These are phyloP conservation scores for Sporisorium sorghi DNA, from an alignment of 1,284 basidiomycete species.

Conservation along the genomic window DNA sequence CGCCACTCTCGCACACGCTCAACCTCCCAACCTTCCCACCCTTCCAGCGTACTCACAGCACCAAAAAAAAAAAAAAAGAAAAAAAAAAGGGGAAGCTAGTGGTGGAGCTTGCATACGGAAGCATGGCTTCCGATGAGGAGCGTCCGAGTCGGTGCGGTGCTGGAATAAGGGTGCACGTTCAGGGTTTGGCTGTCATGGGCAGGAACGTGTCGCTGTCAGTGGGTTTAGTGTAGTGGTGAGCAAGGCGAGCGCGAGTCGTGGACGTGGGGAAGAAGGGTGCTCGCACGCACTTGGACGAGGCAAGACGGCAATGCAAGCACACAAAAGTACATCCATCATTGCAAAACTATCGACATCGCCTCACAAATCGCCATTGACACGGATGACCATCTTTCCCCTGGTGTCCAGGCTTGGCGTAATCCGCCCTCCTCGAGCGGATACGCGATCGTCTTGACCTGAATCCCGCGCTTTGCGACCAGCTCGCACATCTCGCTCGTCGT, in stretches of 20 bases:
- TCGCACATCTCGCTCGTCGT: conserved; percentile 53
- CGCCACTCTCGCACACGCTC: background rate
- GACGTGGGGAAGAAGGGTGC: background rate
- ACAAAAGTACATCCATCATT: no score
- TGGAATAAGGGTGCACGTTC: background rate
- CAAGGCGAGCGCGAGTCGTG: no score
- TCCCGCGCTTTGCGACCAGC: conserved; percentile 42
- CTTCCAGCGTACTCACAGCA: no score
- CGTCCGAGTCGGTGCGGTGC: background rate
- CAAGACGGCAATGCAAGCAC: no score
- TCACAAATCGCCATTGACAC: conserved; percentile 20
- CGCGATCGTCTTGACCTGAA: conserved; percentile 43
- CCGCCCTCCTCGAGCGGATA: conserved; percentile 45
- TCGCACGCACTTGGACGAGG: no score
- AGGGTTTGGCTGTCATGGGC: background rate
- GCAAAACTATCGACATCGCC: background rate
- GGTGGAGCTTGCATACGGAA: conserved; percentile 1
- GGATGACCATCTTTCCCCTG: conserved; percentile 44
- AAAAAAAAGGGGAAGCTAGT: background rate
- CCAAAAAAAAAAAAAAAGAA: no score
- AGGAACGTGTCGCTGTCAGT: background rate
- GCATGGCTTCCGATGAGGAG: background rate
- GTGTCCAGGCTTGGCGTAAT: conserved; percentile 33
- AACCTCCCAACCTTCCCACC: background rate
- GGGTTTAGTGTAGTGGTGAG: no score